Evolutionary conservation across 768 basidiomycete species (phyloP).

Genomic region (Hygrocybe coccinea): DNA sequence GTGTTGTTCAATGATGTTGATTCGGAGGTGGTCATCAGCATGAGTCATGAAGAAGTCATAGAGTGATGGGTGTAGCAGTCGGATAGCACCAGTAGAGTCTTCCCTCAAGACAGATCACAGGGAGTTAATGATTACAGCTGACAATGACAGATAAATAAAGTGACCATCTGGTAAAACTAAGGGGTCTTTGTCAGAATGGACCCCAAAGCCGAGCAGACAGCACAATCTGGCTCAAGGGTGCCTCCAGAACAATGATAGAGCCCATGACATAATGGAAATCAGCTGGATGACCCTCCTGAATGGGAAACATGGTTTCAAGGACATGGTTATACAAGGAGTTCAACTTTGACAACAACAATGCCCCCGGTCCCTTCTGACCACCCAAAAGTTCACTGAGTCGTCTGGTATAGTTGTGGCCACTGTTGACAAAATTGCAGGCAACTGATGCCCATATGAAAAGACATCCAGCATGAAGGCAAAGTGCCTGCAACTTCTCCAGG

Average conservation of each 20-base stretch:
- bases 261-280: constrained; percentile 8
- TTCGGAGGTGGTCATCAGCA: background rate
- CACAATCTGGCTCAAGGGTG: background rate
- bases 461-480: no score
- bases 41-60: constrained; percentile 28
- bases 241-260: background rate
- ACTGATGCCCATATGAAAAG: no score
- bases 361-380: background rate
- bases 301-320: background rate
- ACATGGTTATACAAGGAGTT: constrained; percentile 3
- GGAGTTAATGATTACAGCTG: background rate
- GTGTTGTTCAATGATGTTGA: background rate
- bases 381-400: background rate
- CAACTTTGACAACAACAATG: background rate
- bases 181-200: background rate
- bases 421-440: no score
- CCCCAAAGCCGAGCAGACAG: constrained; percentile 5
- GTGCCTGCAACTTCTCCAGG: no score
- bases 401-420: no score
- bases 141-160: background rate
- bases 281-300: background rate
- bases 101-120: background rate
- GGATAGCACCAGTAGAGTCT: constrained; percentile 16
- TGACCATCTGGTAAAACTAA: background rate
- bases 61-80: constrained; percentile 31